phyloP scores from a whole-genome alignment of 2,329 filamentous ascomycete species.

The Epichloe aotearoae region DNA sequence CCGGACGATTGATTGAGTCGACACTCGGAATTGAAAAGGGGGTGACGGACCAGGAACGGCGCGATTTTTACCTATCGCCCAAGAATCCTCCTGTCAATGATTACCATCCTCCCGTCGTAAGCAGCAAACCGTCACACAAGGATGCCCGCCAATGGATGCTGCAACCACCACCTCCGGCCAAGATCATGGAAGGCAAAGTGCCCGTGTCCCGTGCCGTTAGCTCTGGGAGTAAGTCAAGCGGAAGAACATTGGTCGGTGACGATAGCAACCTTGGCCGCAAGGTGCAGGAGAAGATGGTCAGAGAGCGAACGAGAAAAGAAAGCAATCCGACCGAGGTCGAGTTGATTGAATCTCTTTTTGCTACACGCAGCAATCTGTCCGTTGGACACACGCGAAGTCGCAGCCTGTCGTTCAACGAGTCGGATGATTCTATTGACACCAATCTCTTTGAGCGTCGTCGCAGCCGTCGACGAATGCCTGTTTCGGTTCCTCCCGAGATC shows the following conservation, averaged over 20 bases:
- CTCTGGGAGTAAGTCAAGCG: slow-evolving; percentile 37
- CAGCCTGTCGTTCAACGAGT: slow-evolving; percentile 25
- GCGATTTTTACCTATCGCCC: slow-evolving; percentile 47
- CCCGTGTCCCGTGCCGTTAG: slow-evolving; percentile 52
- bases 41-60: slow-evolving; percentile 38
- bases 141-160: slow-evolving; percentile 82
- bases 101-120: slow-evolving; percentile 73
- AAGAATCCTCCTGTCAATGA: slow-evolving; percentile 70
- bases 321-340: slow-evolving; percentile 28
- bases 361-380: slow-evolving; percentile 18
- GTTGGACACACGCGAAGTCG: slow-evolving; percentile 20
- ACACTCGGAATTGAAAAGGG: slow-evolving; percentile 38
- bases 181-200: slow-evolving; percentile 80
- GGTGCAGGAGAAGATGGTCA: slow-evolving; percentile 31
- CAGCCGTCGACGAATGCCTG: slow-evolving; percentile 14
- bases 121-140: slow-evolving; percentile 53
- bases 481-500: slow-evolving; percentile 17
- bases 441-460: slow-evolving; percentile 15
- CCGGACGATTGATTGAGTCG: slow-evolving; percentile 39
- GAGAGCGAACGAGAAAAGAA: slow-evolving; percentile 32
- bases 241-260: slow-evolving; percentile 28
- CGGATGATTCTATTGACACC: slow-evolving; percentile 20
- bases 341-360: slow-evolving; percentile 30
- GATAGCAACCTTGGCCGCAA: slow-evolving; percentile 29
- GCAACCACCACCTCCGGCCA: slow-evolving; percentile 78